Conservation (phyloP, 169 alveolate species). For the Cryptosporidium baileyi region DNA sequence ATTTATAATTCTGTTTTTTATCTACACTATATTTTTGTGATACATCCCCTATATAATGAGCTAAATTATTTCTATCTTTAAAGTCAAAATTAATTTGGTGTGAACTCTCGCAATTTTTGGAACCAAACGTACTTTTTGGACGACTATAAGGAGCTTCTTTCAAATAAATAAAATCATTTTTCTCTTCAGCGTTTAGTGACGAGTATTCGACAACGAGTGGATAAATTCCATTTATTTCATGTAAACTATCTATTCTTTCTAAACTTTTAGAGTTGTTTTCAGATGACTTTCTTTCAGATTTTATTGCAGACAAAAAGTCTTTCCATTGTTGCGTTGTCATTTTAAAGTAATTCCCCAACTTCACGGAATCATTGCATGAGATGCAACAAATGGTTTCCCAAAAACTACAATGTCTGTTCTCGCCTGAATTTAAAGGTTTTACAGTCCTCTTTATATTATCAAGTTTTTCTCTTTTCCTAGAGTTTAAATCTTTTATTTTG, state of each 20-base stretch:
- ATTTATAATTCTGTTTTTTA: no score
- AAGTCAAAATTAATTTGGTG: no score
- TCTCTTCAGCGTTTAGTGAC: constrained; percentile 3
- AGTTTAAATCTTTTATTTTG: not conserved
- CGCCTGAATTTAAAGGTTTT: not conserved
- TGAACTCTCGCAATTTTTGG: no score
- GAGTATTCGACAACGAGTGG: constrained; percentile 41
- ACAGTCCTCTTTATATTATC: constrained; percentile 42
- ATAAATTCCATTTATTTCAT: not conserved
- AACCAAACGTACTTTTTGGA: no score
- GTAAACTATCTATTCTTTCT: not conserved
- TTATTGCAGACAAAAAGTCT: constrained; percentile 34
- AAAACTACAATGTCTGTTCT: not conserved
- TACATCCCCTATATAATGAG: no score
- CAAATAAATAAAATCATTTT: not conserved
- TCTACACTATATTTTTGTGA: no score
- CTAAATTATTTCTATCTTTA: no score
- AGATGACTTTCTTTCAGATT: not conserved
- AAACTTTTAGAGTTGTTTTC: not conserved
- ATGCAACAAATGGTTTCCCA: constrained; percentile 17
- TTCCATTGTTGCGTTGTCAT: constrained; percentile 48
- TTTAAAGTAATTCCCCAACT: constrained; percentile 27
- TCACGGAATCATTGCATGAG: not conserved
- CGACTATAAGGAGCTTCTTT: no score
- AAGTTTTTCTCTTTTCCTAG: constrained; percentile 4